phyloP scores from a whole-genome alignment of 2,329 filamentous ascomycete genomes.

The Claviceps quebecensis region DNA sequence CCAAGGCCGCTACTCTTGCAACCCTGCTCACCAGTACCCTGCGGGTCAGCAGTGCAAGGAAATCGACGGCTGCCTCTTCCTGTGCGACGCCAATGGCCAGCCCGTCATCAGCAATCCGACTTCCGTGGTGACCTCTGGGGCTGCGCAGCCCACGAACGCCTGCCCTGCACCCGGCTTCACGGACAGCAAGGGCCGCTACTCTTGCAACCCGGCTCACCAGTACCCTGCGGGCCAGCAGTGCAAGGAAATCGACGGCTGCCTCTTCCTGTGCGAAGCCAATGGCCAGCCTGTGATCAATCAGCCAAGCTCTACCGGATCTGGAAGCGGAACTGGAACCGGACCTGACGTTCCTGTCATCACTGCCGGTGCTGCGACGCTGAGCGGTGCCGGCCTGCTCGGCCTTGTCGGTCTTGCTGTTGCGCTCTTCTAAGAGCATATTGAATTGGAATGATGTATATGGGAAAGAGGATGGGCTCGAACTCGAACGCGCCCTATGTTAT shows the following conservation, averaged over 20 bases:
- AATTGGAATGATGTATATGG: not conserved
- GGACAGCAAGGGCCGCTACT: slow-evolving; percentile 9
- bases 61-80: slow-evolving; percentile 8
- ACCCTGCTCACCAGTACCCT: slow-evolving; percentile 12
- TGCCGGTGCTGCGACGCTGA: not conserved
- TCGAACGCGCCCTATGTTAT: too few relatives aligned
- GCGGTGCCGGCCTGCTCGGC: not conserved
- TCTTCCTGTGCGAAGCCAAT: slow-evolving; percentile 3
- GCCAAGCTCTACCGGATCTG: too few relatives aligned
- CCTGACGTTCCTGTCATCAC: not conserved
- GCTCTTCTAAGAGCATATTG: not conserved
- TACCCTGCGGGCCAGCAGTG: slow-evolving; percentile 11
- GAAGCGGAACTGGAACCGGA: not conserved
- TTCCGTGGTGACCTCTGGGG: not conserved
- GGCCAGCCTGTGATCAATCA: slow-evolving; percentile 1
- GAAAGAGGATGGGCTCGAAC: too few relatives aligned
- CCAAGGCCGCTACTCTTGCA: slow-evolving; percentile 11
- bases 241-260: slow-evolving; percentile 8
- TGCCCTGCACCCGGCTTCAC: slow-evolving; percentile 2
- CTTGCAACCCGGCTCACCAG: slow-evolving; percentile 11
- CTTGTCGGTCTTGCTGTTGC: not conserved
- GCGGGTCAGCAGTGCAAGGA: slow-evolving; percentile 7
- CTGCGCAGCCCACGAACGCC: not conserved
- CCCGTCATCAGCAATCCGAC: not conserved
- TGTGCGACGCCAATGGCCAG: slow-evolving; percentile 3